Evolutionary conservation across 495 filamentous ascomycete genomes (phyloP).

Genomic region (Lepraria neglecta): DNA sequence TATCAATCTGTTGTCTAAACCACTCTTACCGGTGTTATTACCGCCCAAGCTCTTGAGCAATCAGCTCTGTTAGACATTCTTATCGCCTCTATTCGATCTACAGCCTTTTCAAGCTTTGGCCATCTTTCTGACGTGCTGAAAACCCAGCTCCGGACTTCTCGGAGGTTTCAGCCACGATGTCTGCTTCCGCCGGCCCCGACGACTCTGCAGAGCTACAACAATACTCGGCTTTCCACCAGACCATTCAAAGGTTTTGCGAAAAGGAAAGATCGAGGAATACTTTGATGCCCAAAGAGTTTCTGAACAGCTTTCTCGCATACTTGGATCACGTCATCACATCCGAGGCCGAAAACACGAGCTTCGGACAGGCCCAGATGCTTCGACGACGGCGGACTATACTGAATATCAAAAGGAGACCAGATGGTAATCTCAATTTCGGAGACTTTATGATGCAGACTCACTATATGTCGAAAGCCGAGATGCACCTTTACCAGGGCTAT

Average conservation of each 20-base stretch:
- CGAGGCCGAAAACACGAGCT: constrained; percentile 3
- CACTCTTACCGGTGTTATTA: not conserved
- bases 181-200: not conserved
- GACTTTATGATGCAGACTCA: constrained; percentile 9
- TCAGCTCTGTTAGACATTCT: not conserved
- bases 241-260: constrained; percentile 6
- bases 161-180: constrained; percentile 4
- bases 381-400: constrained; percentile 6
- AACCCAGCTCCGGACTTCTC: not conserved
- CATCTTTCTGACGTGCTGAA: not conserved
- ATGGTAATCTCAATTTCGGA: constrained; percentile 8
- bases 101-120: not conserved
- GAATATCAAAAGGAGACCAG: constrained; percentile 6
- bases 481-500: constrained; percentile 4
- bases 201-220: constrained; percentile 5
- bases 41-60: not conserved
- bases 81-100: not conserved
- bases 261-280: constrained; percentile 11
- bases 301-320: constrained; percentile 5
- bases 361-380: constrained; percentile 6
- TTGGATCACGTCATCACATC: constrained; percentile 8
- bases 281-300: constrained; percentile 4
- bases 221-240: not conserved
- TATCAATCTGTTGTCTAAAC: not conserved
- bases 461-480: constrained; percentile 2